Conservation (phyloP, 2,329 filamentous ascomycete species). For the Beauveria pseudobassiana region DNA sequence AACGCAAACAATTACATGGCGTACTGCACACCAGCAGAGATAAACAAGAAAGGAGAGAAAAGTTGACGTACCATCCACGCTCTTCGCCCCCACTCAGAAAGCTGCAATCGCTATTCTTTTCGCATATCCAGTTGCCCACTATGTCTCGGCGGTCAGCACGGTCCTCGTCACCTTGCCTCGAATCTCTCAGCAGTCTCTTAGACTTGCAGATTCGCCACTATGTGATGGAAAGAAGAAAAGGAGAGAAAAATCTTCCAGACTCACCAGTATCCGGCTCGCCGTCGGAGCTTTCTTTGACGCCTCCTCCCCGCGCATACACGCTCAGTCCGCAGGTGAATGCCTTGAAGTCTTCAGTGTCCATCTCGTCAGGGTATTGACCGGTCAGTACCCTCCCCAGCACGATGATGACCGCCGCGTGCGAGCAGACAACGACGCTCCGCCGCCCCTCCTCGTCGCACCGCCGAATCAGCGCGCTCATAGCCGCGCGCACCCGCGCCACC, state of each 20-base stretch:
- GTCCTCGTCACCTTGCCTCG: background rate
- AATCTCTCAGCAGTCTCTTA: background rate
- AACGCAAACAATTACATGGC: background rate
- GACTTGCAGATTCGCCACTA: background rate
- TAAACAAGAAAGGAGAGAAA: constrained; percentile 11
- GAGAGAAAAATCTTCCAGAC: background rate
- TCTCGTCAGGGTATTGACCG: constrained; percentile 63
- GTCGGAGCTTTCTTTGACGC: background rate
- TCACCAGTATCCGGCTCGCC: constrained; percentile 3
- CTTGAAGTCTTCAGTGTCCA: constrained; percentile 69
- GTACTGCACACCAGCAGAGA: background rate
- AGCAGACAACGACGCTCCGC: constrained; percentile 70
- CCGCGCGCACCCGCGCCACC: constrained; percentile 69
- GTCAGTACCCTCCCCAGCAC: constrained; percentile 77
- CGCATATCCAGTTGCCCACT: constrained; percentile 72
- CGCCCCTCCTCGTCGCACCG: constrained; percentile 64
- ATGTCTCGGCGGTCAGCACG: constrained; percentile 23
- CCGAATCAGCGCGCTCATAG: constrained; percentile 62
- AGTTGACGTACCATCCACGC: constrained; percentile 66
- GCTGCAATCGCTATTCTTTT: constrained; percentile 74
- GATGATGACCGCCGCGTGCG: constrained; percentile 86
- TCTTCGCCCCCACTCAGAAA: constrained; percentile 77
- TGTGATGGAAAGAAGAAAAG: background rate
- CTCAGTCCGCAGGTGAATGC: constrained; percentile 80
- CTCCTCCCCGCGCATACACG: constrained; percentile 37